Evolutionary conservation across 192 early-diverging fungal species (phyloP).

Genomic region (Podila verticillata): DNA sequence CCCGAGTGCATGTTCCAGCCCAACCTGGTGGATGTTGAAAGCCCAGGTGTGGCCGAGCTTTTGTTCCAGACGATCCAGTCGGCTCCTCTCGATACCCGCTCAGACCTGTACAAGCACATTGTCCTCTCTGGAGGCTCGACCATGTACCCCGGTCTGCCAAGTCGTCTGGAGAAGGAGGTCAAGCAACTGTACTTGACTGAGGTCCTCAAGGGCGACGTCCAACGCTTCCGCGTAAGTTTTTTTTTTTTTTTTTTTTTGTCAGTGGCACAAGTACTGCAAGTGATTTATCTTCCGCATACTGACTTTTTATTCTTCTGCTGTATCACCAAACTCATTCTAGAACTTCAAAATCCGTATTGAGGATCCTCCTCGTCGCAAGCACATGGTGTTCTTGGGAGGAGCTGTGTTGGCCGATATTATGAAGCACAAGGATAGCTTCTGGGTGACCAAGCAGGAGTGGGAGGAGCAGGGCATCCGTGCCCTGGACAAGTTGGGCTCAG

Average conservation of each 20-base stretch:
- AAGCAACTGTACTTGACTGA: slow-evolving; percentile 95
- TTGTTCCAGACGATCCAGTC: slow-evolving; percentile 93
- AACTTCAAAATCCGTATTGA: slow-evolving; percentile 98
- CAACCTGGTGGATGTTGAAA: slow-evolving; percentile 95
- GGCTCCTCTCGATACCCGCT: slow-evolving; percentile 90
- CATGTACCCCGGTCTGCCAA: slow-evolving; percentile 98
- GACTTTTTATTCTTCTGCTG: neutral
- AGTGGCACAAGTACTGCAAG: neutral
- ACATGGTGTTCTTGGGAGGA: slow-evolving; percentile 98
- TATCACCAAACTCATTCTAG: slow-evolving; percentile 44
- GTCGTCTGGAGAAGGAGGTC: slow-evolving; percentile 97
- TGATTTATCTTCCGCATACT: neutral
- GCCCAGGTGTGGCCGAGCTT: slow-evolving; percentile 92
- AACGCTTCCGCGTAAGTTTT: slow-evolving; percentile 78
- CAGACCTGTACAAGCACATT: slow-evolving; percentile 97
- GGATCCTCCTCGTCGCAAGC: slow-evolving; percentile 97
- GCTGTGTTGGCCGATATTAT: slow-evolving; percentile 96
- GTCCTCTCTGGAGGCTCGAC: slow-evolving; percentile 98
- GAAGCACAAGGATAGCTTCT: slow-evolving; percentile 89
- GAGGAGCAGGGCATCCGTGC: slow-evolving; percentile 85
- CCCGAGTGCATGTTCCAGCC: slow-evolving; percentile 99
- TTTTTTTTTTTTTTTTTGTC: neutral
- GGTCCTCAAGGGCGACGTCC: slow-evolving; percentile 86
- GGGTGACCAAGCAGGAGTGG: slow-evolving; percentile 96
- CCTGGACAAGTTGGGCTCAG: slow-evolving; percentile 66